Base-by-base conservation (phyloP, 257 asterid genomes). In the Buddleja alternifolia region DNA sequence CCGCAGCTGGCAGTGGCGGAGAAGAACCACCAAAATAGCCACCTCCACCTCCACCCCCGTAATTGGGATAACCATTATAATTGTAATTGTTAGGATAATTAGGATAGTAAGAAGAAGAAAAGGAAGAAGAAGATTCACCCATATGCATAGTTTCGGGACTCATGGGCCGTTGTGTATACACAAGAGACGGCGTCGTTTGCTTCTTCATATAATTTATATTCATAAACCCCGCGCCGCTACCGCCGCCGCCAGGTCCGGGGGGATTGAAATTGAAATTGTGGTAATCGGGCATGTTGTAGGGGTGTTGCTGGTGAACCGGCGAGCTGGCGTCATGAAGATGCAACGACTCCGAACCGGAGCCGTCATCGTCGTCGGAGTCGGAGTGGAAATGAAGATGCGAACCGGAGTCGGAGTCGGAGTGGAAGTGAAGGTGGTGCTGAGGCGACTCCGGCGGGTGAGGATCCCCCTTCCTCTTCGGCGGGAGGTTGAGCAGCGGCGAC, bases 201-300 rank as follows among this genome's bases (percentile, higher is more conserved):
- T 81, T 88, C 60, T 73, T 83, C 97, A 91, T 88, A 58, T 55
- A 89, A 79, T 76, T 86, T 66, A 76, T 63, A 68, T 78, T 81
- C 88, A 69, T 74, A 74, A 70, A 81, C 5, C 72, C 65, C 1
- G 81, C 88, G 0, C 67, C 85, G 7, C 75, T 86, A 0, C 67
- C 85, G 7, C 75, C 80, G 10, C 67, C 77, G 3, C 64, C 77
- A 1, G 34, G 34, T 0, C 56, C 74, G 0, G 47, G 69, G 16
- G 36, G 10, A 62, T 41, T 50, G 32, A 19, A 36, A 68, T 65
- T 66, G 32, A 65, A 16, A 65, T 41, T 54, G 42, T 50, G 75
- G 45, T 77, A 73, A 19, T 44, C 70, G 9, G 74, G 65, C 47
- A 45, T 5, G 42, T 67, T 73, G 8, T 70, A 71, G 47, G 57